phyloP scores from a whole-genome alignment of 192 early-diverging fungal genomes.

The Backusella tuberculispora region DNA sequence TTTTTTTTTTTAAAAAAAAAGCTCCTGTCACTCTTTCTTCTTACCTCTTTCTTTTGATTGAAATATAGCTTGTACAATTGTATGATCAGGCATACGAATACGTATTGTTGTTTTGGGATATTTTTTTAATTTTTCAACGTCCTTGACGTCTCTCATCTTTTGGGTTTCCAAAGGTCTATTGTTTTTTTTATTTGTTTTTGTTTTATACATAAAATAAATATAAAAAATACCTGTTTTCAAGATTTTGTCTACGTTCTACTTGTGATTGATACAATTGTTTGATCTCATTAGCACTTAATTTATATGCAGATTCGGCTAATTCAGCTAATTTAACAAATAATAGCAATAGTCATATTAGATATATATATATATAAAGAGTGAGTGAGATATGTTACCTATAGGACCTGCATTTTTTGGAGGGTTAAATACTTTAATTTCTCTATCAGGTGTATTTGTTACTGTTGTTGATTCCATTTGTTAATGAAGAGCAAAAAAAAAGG shows the following conservation, averaged over 20 bases:
- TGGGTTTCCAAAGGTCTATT: conserved; percentile 75
- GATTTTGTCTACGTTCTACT: conserved; percentile 50
- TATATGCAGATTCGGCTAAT: conserved; percentile 89
- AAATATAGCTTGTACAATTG: conserved; percentile 78
- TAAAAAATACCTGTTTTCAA: conserved; percentile 65
- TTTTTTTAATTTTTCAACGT: conserved; percentile 57
- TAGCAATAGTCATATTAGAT: neutral
- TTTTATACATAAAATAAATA: neutral
- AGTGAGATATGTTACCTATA: conserved; percentile 17
- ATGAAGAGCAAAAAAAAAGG: neutral
- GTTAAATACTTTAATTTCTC: conserved; percentile 26
- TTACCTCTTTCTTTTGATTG: conserved; percentile 63
- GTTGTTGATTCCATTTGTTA: conserved; percentile 1
- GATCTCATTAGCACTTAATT: conserved; percentile 71
- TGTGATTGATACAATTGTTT: conserved; percentile 65
- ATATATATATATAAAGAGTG: neutral
- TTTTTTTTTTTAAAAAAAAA: neutral
- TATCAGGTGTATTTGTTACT: neutral
- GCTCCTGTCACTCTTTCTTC: neutral
- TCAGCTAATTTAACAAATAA: conserved; percentile 56
- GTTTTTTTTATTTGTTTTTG: neutral
- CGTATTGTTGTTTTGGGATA: conserved; percentile 83
- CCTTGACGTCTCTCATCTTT: conserved; percentile 73
- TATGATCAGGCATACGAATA: conserved; percentile 82
- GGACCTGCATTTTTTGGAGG: conserved; percentile 26